Conservation (phyloP, 2,329 filamentous ascomycete species). For the Mycogone perniciosa region DNA sequence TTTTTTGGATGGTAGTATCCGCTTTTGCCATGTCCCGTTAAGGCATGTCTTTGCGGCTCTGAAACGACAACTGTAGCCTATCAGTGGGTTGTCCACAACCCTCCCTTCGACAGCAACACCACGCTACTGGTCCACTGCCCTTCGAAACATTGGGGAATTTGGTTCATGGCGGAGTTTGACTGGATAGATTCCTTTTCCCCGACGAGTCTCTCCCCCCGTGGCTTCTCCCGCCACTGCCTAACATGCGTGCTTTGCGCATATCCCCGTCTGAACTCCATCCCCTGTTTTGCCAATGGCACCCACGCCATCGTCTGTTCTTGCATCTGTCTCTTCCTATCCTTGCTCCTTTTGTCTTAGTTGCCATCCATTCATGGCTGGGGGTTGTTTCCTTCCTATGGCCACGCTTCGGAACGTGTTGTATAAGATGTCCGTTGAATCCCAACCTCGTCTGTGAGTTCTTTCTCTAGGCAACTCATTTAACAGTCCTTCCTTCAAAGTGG, state of each 20-base stretch:
- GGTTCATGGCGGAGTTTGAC: slow-evolving; percentile 9
- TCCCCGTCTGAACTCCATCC: slow-evolving; percentile 6
- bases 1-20: slow-evolving; percentile 3
- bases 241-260: slow-evolving; percentile 12
- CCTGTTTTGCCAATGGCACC: slow-evolving; percentile 13
- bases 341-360: slow-evolving; percentile 9
- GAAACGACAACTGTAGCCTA: slow-evolving; percentile 14
- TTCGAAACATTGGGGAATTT: slow-evolving; percentile 12
- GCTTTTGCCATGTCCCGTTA: slow-evolving; percentile 2
- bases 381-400: slow-evolving; percentile 3
- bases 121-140: slow-evolving; percentile 8
- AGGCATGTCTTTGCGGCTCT: slow-evolving; percentile 9
- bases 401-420: slow-evolving; percentile 8
- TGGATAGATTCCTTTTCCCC: slow-evolving; percentile 7
- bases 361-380: background rate
- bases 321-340: slow-evolving; percentile 9
- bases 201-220: background rate
- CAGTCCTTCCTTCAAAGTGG: slow-evolving; percentile 17
- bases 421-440: slow-evolving; percentile 11
- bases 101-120: slow-evolving; percentile 12
- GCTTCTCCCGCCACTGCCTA: slow-evolving; percentile 3
- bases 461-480: slow-evolving; percentile 11
- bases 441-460: slow-evolving; percentile 4
- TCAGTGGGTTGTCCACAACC: slow-evolving; percentile 7
- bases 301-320: slow-evolving; percentile 11